A percentile compares a stretch with the other conserved stretches of the same genome.
These are phyloP conservation scores for Penicillium odoratum DNA, from an alignment of 495 filamentous ascomycete species.

Conservation along the genomic window DNA sequence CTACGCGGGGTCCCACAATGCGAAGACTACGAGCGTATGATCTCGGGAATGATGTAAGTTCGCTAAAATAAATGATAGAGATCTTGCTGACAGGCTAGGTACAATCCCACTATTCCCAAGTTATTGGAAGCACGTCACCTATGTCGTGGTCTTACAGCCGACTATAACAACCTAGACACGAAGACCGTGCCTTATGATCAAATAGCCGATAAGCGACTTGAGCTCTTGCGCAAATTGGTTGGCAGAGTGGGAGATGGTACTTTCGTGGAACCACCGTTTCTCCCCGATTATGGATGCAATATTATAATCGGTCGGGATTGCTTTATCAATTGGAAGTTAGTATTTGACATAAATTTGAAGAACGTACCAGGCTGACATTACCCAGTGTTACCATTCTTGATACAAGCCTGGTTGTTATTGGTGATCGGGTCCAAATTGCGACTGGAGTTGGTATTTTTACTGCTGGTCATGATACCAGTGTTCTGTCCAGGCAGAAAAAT, in stretches of 20 bases:
- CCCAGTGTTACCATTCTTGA: constrained; percentile 51
- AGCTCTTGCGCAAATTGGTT: constrained; percentile 42
- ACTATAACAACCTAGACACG: constrained; percentile 52
- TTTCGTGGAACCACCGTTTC: constrained; percentile 53
- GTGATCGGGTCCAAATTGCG: constrained; percentile 69
- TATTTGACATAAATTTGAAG: background rate
- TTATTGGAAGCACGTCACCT: constrained; percentile 44
- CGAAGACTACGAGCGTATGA: constrained; percentile 56
- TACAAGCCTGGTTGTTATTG: constrained; percentile 69
- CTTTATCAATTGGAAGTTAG: constrained; percentile 56
- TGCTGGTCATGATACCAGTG: constrained; percentile 64
- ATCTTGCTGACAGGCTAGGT: constrained; percentile 24
- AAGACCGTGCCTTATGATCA: constrained; percentile 38
- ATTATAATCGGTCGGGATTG: constrained; percentile 48
- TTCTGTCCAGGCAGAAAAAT: constrained; percentile 64
- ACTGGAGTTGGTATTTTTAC: constrained; percentile 67
- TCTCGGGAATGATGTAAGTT: constrained; percentile 53
- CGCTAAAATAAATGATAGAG: background rate
- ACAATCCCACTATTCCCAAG: constrained; percentile 44
- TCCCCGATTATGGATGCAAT: constrained; percentile 58
- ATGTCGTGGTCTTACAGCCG: constrained; percentile 41
- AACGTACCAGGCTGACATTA: background rate
- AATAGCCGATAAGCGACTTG: constrained; percentile 32
- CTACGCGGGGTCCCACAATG: constrained; percentile 44
- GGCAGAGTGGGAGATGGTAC: constrained; percentile 44